Evolutionary conservation across 352 stramenopile genomes (phyloP).

Genomic region (Paralagenidium karlingii): DNA sequence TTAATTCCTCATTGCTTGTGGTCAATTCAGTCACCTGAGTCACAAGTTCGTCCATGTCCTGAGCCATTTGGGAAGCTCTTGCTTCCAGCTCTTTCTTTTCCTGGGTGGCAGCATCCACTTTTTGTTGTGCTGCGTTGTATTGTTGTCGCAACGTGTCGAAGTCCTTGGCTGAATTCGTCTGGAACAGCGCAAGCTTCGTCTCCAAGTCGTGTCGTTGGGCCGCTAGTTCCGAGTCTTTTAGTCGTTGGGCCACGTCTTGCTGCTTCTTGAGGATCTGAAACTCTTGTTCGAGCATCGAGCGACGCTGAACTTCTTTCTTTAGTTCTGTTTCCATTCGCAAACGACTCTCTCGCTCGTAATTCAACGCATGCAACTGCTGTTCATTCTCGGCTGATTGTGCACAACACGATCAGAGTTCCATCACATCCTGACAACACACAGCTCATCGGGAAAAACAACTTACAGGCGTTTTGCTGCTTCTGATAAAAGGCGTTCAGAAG

Average conservation of each 20-base stretch:
- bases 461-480: constrained; percentile 42
- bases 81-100: background rate
- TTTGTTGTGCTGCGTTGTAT: background rate
- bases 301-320: constrained; percentile 36
- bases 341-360: constrained; percentile 48
- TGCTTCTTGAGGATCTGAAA: constrained; percentile 63
- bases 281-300: constrained; percentile 50
- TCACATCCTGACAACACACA: constrained; percentile 1
- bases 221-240: constrained; percentile 41
- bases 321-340: constrained; percentile 44
- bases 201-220: constrained; percentile 27
- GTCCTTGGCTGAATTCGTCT: too few species aligned
- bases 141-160: background rate
- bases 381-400: constrained; percentile 20
- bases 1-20: constrained; percentile 18
- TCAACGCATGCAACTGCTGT: constrained; percentile 37
- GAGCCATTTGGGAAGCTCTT: constrained; percentile 8
- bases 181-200: constrained; percentile 17
- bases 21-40: constrained; percentile 13
- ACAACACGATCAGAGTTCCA: background rate
- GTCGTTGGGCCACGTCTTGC: constrained; percentile 39
- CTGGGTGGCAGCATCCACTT: background rate
- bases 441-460: background rate
- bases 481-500: constrained; percentile 61
- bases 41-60: constrained; percentile 25